Conservation (phyloP, 805 yeast species). For the Hanseniaspora meyeri region DNA sequence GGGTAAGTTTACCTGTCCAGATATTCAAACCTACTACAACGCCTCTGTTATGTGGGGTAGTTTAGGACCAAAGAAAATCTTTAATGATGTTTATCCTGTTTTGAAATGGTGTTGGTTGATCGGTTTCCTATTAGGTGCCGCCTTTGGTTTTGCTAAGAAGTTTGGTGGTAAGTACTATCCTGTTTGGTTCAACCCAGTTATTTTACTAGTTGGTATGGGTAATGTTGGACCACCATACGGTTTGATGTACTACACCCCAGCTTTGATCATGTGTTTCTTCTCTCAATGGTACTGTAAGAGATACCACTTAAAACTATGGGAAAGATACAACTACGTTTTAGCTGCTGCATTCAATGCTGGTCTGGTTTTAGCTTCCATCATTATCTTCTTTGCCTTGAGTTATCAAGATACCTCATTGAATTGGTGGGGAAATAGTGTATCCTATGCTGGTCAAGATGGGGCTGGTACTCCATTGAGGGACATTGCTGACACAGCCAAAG, state of each 20-base stretch:
- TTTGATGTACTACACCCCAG: constrained; percentile 26
- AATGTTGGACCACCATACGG: constrained; percentile 39
- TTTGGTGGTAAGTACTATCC: constrained; percentile 22
- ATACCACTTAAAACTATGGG: constrained; percentile 44
- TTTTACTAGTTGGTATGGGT: constrained; percentile 42
- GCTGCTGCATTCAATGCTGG: constrained; percentile 53
- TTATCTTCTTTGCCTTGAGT: constrained; percentile 39
- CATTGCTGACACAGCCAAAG: constrained; percentile 16
- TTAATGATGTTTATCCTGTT: constrained; percentile 46
- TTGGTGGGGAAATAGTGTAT: constrained; percentile 55
- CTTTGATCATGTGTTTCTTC: constrained; percentile 24
- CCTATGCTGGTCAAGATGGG: constrained; percentile 18
- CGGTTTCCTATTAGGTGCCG: constrained; percentile 33
- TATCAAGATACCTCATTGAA: too few relatives aligned
- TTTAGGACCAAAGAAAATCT: constrained; percentile 46
- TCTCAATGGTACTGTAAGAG: constrained; percentile 41
- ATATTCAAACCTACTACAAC: constrained; percentile 34
- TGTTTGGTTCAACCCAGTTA: constrained; percentile 38
- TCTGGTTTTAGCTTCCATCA: constrained; percentile 47
- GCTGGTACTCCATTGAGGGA: constrained; percentile 14
- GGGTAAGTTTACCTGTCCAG: constrained; percentile 35
- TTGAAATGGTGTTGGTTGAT: constrained; percentile 53
- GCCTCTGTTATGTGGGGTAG: constrained; percentile 51
- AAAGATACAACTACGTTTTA: constrained; percentile 44
- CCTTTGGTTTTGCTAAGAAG: constrained; percentile 24